phyloP scores from a whole-genome alignment of 176 grass and related monocot genomes.

The Aechmea fasciata region DNA sequence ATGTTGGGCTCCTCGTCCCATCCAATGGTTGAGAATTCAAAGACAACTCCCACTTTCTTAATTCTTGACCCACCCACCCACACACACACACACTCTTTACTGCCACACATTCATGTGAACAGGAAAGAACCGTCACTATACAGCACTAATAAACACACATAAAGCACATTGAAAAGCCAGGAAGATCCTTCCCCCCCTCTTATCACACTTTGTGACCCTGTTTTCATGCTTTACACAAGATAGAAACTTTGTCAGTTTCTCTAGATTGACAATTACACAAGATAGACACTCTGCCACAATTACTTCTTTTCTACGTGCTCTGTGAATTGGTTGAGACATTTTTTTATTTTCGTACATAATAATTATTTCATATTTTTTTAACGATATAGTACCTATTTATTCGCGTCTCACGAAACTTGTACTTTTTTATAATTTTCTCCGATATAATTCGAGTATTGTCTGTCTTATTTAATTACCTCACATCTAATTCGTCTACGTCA shows the following conservation, averaged over 20 bases:
- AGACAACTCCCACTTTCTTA: conserved; percentile 5
- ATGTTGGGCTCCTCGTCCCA: background rate
- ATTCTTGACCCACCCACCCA: background rate
- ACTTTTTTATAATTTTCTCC: too few relatives aligned
- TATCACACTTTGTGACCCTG: background rate
- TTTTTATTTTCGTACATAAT: too few relatives aligned
- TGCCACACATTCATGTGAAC: conserved; percentile 21
- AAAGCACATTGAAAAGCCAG: background rate
- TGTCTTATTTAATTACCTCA: too few relatives aligned
- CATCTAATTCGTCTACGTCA: too few relatives aligned
- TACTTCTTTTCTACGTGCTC: too few relatives aligned
- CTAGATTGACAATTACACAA: background rate
- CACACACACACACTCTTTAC: background rate
- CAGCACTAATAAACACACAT: background rate
- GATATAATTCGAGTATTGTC: too few relatives aligned
- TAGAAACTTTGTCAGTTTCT: conserved; percentile 25
- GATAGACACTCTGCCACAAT: conserved; percentile 23
- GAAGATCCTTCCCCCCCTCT: background rate
- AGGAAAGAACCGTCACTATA: background rate
- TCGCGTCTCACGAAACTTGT: background rate
- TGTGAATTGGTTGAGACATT: too few relatives aligned
- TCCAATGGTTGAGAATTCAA: conserved; percentile 29
- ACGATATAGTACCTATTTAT: background rate
- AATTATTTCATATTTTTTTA: too few relatives aligned
- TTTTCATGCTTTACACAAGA: conserved; percentile 5